Percentiles rank a stretch among this genome's conserved stretches.
These are phyloP conservation scores for Globomyces pollinis-pini DNA, from an alignment of 192 early-diverging fungal genomes.

Conservation along the genomic window DNA sequence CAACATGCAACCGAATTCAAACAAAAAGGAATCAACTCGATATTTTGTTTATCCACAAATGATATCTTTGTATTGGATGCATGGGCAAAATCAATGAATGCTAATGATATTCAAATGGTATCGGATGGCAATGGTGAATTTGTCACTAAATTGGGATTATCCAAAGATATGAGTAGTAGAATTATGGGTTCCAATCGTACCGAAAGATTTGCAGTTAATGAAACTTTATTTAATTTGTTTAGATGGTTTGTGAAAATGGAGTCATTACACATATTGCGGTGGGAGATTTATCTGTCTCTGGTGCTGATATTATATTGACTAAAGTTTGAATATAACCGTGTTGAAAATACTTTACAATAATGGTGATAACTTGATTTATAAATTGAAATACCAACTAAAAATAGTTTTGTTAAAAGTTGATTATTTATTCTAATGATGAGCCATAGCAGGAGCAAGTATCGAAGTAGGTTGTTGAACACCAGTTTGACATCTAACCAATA, in stretches of 20 bases:
- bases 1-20: conserved; percentile 45
- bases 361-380: no score
- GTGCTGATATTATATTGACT: conserved; percentile 47
- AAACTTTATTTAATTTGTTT: no score
- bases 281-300: conserved; percentile 50
- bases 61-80: conserved; percentile 56
- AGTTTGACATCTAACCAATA: no score
- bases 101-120: conserved; percentile 55
- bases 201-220: conserved; percentile 66
- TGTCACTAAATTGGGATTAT: conserved; percentile 58
- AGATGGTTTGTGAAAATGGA: conserved; percentile 61
- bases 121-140: conserved; percentile 69
- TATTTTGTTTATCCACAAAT: conserved; percentile 59
- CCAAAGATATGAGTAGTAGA: conserved; percentile 46
- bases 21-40: conserved; percentile 59
- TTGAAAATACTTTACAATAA: no score
- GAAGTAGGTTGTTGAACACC: no score
- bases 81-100: conserved; percentile 31
- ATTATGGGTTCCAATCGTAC: conserved; percentile 59
- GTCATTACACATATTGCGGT: conserved; percentile 68
- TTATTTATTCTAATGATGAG: conserved; percentile 5
- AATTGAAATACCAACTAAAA: background rate
- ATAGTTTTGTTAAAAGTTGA: background rate
- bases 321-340: conserved; percentile 37
- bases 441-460: no score